Evolutionary conservation across 148 eudicot species (phyloP), one percentile per base, ranked within the genome.

Genomic region (Silene latifolia): DNA sequence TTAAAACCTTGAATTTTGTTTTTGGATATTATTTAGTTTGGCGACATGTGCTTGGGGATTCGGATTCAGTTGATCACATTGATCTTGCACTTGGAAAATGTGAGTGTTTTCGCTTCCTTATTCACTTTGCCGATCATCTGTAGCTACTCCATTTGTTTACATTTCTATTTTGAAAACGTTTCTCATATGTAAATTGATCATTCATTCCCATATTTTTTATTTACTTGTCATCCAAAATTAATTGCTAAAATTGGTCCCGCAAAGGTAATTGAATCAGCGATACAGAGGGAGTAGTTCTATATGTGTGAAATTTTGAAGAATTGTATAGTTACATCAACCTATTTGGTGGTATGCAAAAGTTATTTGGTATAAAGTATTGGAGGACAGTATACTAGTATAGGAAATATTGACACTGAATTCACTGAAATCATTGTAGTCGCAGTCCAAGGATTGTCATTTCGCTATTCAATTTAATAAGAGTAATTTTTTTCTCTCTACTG

Each of bases 21-120:
- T 65, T 32, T 32, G 35, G 32, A 29, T 61, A 70, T 65, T 82
- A 14, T 71, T 80, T 15, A 95, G 99, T 92, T 86, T 96, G 99
- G 99, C 83, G 99, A 76, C 98, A 96, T 81, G 89, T 91, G 83
- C 87, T 96, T 75, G 99, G 89, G 48, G 85, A 88, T 10, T 80
- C 81, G 9, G 99, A 96, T 68, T 80, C 79, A 39, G 77, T 95
- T 72, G 97, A 96, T 75, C 85, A 83, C 78, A 78, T 92, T 35
- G 90, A 86, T 78, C 79, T 92, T 47, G 90, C 98, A 5, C 91
- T 96, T 65, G 98, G 98, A 29, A 96, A 92, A 84, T 92, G 99
- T 96, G 85, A 87, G 78, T 70, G 21, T 20, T 60, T 79, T 5
- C n/a, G 3, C 17, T 9, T 47, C 17, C 60, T 59, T 8, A 56